A percentile compares a stretch with the other conserved stretches of the same genome.
These are phyloP conservation scores for Cordyceps militaris DNA, from an alignment of 2,329 filamentous ascomycete genomes.

Conservation along the genomic window DNA sequence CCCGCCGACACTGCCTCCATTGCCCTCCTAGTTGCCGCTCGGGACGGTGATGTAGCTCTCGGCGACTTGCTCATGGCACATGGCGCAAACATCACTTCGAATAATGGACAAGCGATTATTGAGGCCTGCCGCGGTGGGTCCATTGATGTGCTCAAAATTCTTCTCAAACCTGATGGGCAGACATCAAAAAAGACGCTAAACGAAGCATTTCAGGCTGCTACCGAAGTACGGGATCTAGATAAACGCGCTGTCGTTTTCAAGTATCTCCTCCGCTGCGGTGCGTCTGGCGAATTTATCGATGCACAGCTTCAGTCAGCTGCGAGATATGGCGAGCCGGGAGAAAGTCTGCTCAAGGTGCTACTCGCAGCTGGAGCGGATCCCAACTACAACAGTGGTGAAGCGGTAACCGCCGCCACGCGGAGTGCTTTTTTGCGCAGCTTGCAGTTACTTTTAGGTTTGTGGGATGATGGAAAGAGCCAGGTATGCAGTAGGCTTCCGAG, in stretches of 20 bases:
- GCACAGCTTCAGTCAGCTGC: slow-evolving; percentile 47
- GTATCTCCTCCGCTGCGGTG: slow-evolving; percentile 42
- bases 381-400: slow-evolving; percentile 48
- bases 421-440: slow-evolving; percentile 44
- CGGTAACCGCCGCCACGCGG: slow-evolving; percentile 46
- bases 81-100: slow-evolving; percentile 44
- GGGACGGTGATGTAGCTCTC: slow-evolving; percentile 45
- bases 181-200: slow-evolving; percentile 37
- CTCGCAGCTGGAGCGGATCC: slow-evolving; percentile 47
- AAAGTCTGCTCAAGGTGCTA: slow-evolving; percentile 42
- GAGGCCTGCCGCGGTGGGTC: slow-evolving; percentile 47
- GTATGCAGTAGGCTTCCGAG: slow-evolving; percentile 22
- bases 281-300: slow-evolving; percentile 44
- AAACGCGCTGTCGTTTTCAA: slow-evolving; percentile 44
- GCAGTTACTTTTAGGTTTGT: slow-evolving; percentile 44
- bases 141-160: slow-evolving; percentile 41
- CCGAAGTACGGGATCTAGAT: slow-evolving; percentile 42
- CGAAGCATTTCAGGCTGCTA: slow-evolving; percentile 49
- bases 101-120: slow-evolving; percentile 46
- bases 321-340: slow-evolving; percentile 42
- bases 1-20: slow-evolving; percentile 39
- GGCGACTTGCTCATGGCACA: slow-evolving; percentile 44
- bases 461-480: slow-evolving; percentile 33
- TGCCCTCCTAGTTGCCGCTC: slow-evolving; percentile 43
- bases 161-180: slow-evolving; percentile 36